Evolutionary conservation across 164 flowering plant genomes (phyloP), one percentile per base, ranked within the genome.

Genomic region (Piper longum): DNA sequence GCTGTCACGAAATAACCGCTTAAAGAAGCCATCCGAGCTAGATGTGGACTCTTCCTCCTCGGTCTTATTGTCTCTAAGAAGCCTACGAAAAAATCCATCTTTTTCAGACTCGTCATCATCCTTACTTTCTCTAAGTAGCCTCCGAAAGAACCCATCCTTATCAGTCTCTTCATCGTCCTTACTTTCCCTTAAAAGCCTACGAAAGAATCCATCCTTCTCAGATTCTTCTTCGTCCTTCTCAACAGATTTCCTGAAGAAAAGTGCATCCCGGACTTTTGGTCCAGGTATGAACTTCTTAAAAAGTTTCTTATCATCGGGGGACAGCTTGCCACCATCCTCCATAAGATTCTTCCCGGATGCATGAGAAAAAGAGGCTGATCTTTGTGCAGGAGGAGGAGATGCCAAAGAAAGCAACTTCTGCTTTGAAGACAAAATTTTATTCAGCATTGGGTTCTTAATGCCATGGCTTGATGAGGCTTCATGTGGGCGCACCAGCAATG

Each of bases 11-110:
- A 93, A 93, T 36, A 93, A 69, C 69, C 83, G 80, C 77, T 88
- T 93, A 56, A 93, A 86, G 67, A 90, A 88, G 0, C 96, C 88
- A 40, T 93, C 99, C 0, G 92, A 81, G 72, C 88, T 86, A 7
- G 91, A 68, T 9, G 77, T 70, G 0, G 72, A 68, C 17, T 79
- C 85, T 7, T 77, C 82, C 0, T 79, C 82, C 16, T 79, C 74
- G 36, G 36, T 26, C 68, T 39, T 82, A 73, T 71, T 71, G 60
- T 76, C 82, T 62, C 79, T 78, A 48, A 12, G 64, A 6, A 81
- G 61, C 74, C 82, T 73, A 44, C 70, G 62, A 45, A 78, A 78
- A 57, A 80, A 80, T 6, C 84, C 79, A 66, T 80, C 84, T 63
- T 73, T 80, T 69, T 78, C 84, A 0, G 72, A 66, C 40, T 80